phyloP scores from a whole-genome alignment of 1,139 yeast genomes.

The Hansenula anomala region DNA sequence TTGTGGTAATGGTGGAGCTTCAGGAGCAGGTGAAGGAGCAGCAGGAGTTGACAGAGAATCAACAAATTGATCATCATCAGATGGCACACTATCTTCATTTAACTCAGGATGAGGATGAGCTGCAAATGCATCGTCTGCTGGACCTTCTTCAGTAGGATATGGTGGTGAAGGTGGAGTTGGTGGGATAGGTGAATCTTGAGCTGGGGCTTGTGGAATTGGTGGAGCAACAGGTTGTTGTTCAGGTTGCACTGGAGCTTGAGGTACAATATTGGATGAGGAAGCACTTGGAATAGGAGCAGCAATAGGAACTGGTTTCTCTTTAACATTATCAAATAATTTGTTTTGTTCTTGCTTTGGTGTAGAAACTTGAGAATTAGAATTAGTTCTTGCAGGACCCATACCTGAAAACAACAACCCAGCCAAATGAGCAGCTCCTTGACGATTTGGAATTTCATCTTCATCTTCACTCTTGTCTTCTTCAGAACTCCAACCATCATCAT shows the following conservation, averaged over 20 bases:
- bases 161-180: slow-evolving; percentile 10
- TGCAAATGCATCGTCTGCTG: slow-evolving; percentile 1
- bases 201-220: slow-evolving; percentile 23
- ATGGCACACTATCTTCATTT: not conserved
- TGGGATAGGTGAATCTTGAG: slow-evolving; percentile 7
- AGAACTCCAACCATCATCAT: slow-evolving; percentile 8
- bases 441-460: slow-evolving; percentile 20
- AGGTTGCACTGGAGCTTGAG: not conserved
- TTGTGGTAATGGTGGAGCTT: slow-evolving; percentile 24
- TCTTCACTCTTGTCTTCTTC: slow-evolving; percentile 16
- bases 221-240: slow-evolving; percentile 11
- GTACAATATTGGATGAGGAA: slow-evolving; percentile 1
- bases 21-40: slow-evolving; percentile 22
- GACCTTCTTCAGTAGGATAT: slow-evolving; percentile 5
- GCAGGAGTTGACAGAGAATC: slow-evolving; percentile 17
- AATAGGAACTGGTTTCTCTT: slow-evolving; percentile 19
- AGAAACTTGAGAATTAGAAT: slow-evolving; percentile 8
- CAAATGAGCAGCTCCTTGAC: slow-evolving; percentile 25
- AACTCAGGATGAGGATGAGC: slow-evolving; percentile 1
- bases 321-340: slow-evolving; percentile 1
- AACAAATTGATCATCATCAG: slow-evolving; percentile 5
- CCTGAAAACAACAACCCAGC: slow-evolving; percentile 24
- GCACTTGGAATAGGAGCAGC: slow-evolving; percentile 20
- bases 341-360: slow-evolving; percentile 14
- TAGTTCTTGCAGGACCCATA: slow-evolving; percentile 21